Percentiles rank a stretch among this genome's conserved stretches.
phyloP scores from a whole-genome alignment of 169 alveolate species.

The Toxoplasma gondii region DNA sequence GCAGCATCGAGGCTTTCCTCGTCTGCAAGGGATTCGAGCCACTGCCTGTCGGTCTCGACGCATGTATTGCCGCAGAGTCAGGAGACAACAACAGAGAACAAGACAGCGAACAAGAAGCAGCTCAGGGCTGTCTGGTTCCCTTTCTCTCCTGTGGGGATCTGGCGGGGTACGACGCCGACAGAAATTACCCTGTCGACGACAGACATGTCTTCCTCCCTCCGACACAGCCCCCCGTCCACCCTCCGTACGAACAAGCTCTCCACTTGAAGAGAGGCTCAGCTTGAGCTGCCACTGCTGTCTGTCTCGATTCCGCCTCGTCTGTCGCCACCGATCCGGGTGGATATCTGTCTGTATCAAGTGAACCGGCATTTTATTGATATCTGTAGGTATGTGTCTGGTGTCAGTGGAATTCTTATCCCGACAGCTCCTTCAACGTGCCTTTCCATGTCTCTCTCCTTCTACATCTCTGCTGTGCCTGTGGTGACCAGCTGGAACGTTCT shows the following conservation, averaged over 20 bases:
- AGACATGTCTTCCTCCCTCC: constrained; percentile 56
- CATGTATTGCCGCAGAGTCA: neutral
- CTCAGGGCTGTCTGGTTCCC: constrained; percentile 62
- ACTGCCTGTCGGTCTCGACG: neutral
- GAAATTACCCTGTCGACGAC: constrained; percentile 30
- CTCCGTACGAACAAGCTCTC: constrained; percentile 62
- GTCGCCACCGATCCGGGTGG: too few species aligned
- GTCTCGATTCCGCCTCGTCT: too few species aligned
- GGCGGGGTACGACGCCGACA: constrained; percentile 64
- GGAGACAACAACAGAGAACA: neutral
- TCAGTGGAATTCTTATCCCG: too few species aligned
- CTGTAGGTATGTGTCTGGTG: too few species aligned
- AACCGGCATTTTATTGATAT: too few species aligned
- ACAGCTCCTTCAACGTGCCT: too few species aligned
- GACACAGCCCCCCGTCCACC: constrained; percentile 67
- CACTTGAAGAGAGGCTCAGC: constrained; percentile 10
- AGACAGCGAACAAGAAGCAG: constrained; percentile 3
- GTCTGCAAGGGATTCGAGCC: constrained; percentile 70
- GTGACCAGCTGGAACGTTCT: too few species aligned
- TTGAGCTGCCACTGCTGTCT: too few species aligned
- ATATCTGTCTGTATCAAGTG: too few species aligned
- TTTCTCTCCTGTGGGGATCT: constrained; percentile 70
- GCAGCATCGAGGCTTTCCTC: constrained; percentile 89
- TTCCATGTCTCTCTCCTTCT: too few species aligned
- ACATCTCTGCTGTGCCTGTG: too few species aligned